Conservation (phyloP, 495 filamentous ascomycete species). For the Penicillium riverlandense region DNA sequence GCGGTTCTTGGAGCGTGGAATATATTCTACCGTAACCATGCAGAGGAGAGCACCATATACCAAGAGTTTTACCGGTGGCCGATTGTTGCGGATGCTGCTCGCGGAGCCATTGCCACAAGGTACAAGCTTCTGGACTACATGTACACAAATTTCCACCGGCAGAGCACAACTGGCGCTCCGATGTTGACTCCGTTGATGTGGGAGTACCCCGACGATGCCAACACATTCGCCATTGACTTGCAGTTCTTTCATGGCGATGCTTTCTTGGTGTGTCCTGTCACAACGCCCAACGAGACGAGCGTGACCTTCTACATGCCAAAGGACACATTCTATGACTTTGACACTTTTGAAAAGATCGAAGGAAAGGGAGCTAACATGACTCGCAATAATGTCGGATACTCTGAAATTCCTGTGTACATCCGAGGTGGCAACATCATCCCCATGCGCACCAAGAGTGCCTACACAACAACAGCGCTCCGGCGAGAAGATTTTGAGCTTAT, state of each 20-base stretch:
- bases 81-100: slow-evolving; percentile 54
- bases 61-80: slow-evolving; percentile 80
- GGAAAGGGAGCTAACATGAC: slow-evolving; percentile 49
- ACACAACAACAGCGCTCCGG: slow-evolving; percentile 64
- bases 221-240: slow-evolving; percentile 48
- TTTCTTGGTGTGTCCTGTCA: slow-evolving; percentile 67
- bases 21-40: slow-evolving; percentile 82
- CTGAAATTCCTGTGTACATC: slow-evolving; percentile 67
- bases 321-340: slow-evolving; percentile 71
- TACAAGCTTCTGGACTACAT: slow-evolving; percentile 74
- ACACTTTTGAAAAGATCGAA: slow-evolving; percentile 49
- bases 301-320: slow-evolving; percentile 68
- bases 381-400: slow-evolving; percentile 47
- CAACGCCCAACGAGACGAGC: slow-evolving; percentile 49
- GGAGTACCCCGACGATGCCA: slow-evolving; percentile 57
- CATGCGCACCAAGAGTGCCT: slow-evolving; percentile 49
- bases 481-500: slow-evolving; percentile 62
- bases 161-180: slow-evolving; percentile 56
- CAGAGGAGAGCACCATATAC: slow-evolving; percentile 35
- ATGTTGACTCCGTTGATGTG: slow-evolving; percentile 62
- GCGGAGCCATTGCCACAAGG: slow-evolving; percentile 63
- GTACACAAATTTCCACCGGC: slow-evolving; percentile 62
- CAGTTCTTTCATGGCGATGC: slow-evolving; percentile 69
- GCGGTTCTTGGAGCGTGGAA: slow-evolving; percentile 69
- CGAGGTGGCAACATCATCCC: slow-evolving; percentile 68